Base-by-base conservation (phyloP, 2,329 filamentous ascomycete genomes). In the Ambrosiella xylebori region DNA sequence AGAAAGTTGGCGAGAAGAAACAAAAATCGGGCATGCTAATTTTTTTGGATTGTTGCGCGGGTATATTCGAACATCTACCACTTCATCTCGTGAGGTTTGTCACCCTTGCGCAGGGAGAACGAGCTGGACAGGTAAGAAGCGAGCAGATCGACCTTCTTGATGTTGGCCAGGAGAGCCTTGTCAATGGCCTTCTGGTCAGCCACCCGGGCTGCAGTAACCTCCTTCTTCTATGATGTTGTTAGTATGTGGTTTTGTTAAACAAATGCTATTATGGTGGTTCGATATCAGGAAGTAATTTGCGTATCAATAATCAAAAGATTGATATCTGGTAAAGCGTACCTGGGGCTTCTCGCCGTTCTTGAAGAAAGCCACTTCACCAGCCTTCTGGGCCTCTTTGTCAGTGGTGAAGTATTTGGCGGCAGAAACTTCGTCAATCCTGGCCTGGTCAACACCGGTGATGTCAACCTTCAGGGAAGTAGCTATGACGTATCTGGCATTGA, bases 31-130 rank as follows among this genome's bases (percentile, higher is more conserved):
- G 37, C 36, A 54, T 54, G 59, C 45, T 56, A 52, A 60, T 47
- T 60, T 60, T 59, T 60, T 66, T 66, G 65, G 63, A 64, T 65
- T 63, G 62, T 60, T 60, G 59, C 59, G 59, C 49, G 59, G 63
- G 62, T 61, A 57, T 59, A 60, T 57, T 54, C 52, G 50, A 60
- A 59, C 63, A 63, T 82, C 77, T 96, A 98, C 84, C 91, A 98
- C 78, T 88, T 87, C 93, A 98, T 97, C 84, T 95, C 88, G 80
- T 98, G 93, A 77, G 93, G 93, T 85, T 91, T 90, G 82, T 98
- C 91, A 71, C 93, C 93, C 81, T 90, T 96, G 79, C 91, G 87
- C 76, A 98, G 85, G 84, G 87, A 94, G 87, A 98, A 98, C 73
- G 85, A 88, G 76, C 85, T 88, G 72, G 81, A 81, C 69, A 98